These are phyloP conservation scores for Pythium brassicae DNA, from an alignment of 352 stramenopile genomes.

Conservation along the genomic window DNA sequence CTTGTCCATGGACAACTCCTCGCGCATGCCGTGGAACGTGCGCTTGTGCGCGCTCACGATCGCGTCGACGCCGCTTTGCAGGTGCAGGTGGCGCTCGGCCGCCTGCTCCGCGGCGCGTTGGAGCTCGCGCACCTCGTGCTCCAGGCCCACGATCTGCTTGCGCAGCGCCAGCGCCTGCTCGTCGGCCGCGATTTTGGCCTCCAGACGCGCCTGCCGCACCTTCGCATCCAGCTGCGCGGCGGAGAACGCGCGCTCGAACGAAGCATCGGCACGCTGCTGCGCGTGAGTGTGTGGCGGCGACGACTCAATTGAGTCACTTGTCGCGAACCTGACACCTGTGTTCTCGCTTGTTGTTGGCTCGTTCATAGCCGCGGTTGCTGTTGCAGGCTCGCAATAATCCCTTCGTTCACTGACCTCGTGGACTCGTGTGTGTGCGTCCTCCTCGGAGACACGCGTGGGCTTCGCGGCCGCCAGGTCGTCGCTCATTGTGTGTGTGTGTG, in stretches of 20 bases:
- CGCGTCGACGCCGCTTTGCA: conserved; percentile 33
- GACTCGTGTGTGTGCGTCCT: conserved; percentile 12
- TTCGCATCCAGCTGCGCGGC: conserved; percentile 43
- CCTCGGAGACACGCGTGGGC: neutral
- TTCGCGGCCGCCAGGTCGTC: conserved; percentile 5
- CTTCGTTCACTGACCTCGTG: neutral
- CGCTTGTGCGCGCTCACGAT: conserved; percentile 49
- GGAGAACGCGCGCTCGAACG: conserved; percentile 33
- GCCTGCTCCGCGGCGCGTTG: conserved; percentile 17
- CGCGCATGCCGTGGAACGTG: conserved; percentile 41
- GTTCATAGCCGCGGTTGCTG: neutral
- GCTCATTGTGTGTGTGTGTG: neutral
- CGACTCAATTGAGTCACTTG: neutral
- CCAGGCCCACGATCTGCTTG: conserved; percentile 41
- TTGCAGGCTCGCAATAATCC: neutral
- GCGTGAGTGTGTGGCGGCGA: too few relatives aligned
- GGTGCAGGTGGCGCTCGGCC: conserved; percentile 19
- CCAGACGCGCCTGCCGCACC: conserved; percentile 48
- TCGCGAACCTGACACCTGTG: neutral
- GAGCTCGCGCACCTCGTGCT: conserved; percentile 17
- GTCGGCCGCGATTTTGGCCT: conserved; percentile 46
- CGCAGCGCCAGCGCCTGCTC: conserved; percentile 35
- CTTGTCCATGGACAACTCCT: conserved; percentile 39
- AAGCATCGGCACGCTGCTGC: conserved; percentile 4
- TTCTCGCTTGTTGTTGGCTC: neutral